Evolutionary conservation across 441 rosid species (phyloP).

Genomic region (Pelargonium australe): DNA sequence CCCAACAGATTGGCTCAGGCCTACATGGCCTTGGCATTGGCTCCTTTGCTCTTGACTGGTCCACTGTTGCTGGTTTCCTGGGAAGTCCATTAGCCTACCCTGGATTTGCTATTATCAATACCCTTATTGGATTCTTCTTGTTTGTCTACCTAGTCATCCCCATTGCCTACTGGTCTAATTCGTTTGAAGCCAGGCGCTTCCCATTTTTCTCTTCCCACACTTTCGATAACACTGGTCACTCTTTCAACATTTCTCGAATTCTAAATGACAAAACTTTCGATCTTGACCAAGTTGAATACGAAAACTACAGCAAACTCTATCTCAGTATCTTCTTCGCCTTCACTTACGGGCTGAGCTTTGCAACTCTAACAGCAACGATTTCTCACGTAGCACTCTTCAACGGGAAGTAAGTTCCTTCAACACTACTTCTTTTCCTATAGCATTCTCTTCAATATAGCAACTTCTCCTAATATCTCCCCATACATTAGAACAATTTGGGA

Average conservation of each 20-base stretch:
- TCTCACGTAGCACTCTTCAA: conserved; percentile 19
- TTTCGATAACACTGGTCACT: conserved; percentile 10
- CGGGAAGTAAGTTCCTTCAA: conserved; percentile 10
- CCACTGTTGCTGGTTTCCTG: conserved; percentile 12
- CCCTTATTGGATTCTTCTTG: conserved; percentile 11
- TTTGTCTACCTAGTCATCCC: conserved; percentile 14
- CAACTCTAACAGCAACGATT: conserved; percentile 14
- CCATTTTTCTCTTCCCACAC: conserved; percentile 13
- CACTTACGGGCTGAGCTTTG: conserved; percentile 18
- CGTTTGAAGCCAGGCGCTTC: conserved; percentile 7
- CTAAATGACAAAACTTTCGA: conserved; percentile 13
- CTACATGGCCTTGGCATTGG: conserved; percentile 19
- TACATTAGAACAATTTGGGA: neutral
- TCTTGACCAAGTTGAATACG: conserved; percentile 7
- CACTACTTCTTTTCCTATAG: neutral
- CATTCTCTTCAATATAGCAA: no score
- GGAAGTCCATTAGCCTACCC: conserved; percentile 19
- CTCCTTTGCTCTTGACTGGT: conserved; percentile 21
- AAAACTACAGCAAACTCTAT: conserved; percentile 16
- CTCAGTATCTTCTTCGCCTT: conserved; percentile 16
- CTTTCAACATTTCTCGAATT: conserved; percentile 11
- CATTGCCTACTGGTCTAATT: conserved; percentile 9
- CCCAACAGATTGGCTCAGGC: conserved; percentile 22
- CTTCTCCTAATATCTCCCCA: neutral
- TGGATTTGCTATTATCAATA: conserved; percentile 16